These are phyloP conservation scores for sorghum (Sorghum bicolor) DNA, from an alignment of 176 grass and related monocot species.

Conservation along the genomic window Sorghum_bicolor_NCBIv3 NC_012872.2:72446001-72446500, in stretches of 20 bases:
- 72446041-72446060: not conserved
- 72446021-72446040: not conserved
- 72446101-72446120: not conserved
- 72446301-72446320: too few relatives aligned
- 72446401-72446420: too few relatives aligned
- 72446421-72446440: too few relatives aligned
- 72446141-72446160: not conserved
- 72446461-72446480: not conserved
- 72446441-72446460: too few relatives aligned
- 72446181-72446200: not conserved
- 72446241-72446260: too few relatives aligned
- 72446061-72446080: not conserved
- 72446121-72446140: not conserved
- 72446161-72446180: not conserved
- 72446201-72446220: conserved; percentile 1
- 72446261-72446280: too few relatives aligned
- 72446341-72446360: too few relatives aligned
- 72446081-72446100: not conserved
- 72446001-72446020: not conserved
- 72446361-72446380: too few relatives aligned
- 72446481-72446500: not conserved
- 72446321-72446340: too few relatives aligned
- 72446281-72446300: too few relatives aligned
- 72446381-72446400: too few relatives aligned
- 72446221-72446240: too few relatives aligned